Conservation (phyloP, 768 basidiomycete genomes). For the Sarcodon aspratus region DNA sequence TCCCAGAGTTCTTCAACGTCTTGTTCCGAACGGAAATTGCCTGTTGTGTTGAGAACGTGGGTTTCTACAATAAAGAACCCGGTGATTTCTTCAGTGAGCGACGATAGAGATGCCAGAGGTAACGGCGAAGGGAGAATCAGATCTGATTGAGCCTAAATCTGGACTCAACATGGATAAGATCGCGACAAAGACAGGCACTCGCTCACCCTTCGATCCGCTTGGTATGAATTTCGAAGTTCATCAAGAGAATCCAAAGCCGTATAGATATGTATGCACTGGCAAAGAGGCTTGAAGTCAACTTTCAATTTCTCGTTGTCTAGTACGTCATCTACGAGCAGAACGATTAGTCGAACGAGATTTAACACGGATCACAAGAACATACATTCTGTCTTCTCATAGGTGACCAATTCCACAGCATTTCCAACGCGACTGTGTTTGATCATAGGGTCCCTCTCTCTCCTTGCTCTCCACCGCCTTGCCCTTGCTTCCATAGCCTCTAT, state of each 20-base stretch:
- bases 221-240: constrained; percentile 85
- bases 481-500: constrained; percentile 85
- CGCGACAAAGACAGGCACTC: background rate
- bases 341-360: background rate
- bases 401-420: constrained; percentile 85
- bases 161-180: constrained; percentile 1
- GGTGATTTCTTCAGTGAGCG: constrained; percentile 86
- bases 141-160: constrained; percentile 82
- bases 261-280: constrained; percentile 96
- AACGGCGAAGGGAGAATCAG: constrained; percentile 79
- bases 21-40: constrained; percentile 77
- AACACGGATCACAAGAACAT: constrained; percentile 20
- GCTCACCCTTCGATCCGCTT: constrained; percentile 77
- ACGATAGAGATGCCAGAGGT: constrained; percentile 50
- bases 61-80: constrained; percentile 97
- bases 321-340: constrained; percentile 54
- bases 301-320: constrained; percentile 82
- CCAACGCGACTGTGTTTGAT: constrained; percentile 71
- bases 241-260: constrained; percentile 82
- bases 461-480: constrained; percentile 69
- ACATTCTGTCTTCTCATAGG: constrained; percentile 94
- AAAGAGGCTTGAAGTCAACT: constrained; percentile 91
- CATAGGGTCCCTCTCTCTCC: constrained; percentile 77
- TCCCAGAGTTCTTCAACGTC: constrained; percentile 98
- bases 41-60: constrained; percentile 82